A percentile compares a stretch with the other conserved stretches of the same genome.
phyloP scores from a whole-genome alignment of 805 yeast species.

The Blastobotrys robertii region DNA sequence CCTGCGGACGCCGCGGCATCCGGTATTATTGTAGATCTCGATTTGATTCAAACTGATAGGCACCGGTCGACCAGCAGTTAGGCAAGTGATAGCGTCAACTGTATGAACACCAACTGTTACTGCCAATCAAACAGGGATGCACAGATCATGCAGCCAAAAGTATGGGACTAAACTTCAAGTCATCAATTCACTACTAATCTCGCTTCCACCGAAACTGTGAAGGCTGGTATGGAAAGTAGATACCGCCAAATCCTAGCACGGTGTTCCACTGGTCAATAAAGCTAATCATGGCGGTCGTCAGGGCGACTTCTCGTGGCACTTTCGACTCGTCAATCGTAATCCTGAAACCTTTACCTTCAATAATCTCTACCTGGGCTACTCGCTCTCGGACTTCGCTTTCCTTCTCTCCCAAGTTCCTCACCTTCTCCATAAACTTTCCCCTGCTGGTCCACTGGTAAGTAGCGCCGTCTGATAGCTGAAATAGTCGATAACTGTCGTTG shows the following conservation, averaged over 20 bases:
- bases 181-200: conserved; percentile 26
- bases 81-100: too few relatives aligned
- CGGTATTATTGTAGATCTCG: too few relatives aligned
- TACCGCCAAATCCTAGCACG: conserved; percentile 51
- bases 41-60: too few relatives aligned
- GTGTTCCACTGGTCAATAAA: conserved; percentile 64
- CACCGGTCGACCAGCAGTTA: too few relatives aligned
- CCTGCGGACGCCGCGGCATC: too few relatives aligned
- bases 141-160: background rate
- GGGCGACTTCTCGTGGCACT: conserved; percentile 48
- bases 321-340: conserved; percentile 44
- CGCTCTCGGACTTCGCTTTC: conserved; percentile 56
- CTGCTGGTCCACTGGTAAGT: conserved; percentile 58
- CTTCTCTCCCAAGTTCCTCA: conserved; percentile 50
- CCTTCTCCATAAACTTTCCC: conserved; percentile 49
- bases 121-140: background rate
- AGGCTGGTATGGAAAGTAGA: conserved; percentile 45
- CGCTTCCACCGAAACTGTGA: conserved; percentile 47
- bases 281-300: conserved; percentile 50
- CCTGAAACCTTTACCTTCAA: conserved; percentile 46
- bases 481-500: conserved; percentile 48
- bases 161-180: background rate
- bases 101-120: too few relatives aligned
- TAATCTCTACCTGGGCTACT: conserved; percentile 48
- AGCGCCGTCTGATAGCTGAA: conserved; percentile 48